Conservation (phyloP, 1,284 basidiomycete genomes). For the Boletus subluridellus region DNA sequence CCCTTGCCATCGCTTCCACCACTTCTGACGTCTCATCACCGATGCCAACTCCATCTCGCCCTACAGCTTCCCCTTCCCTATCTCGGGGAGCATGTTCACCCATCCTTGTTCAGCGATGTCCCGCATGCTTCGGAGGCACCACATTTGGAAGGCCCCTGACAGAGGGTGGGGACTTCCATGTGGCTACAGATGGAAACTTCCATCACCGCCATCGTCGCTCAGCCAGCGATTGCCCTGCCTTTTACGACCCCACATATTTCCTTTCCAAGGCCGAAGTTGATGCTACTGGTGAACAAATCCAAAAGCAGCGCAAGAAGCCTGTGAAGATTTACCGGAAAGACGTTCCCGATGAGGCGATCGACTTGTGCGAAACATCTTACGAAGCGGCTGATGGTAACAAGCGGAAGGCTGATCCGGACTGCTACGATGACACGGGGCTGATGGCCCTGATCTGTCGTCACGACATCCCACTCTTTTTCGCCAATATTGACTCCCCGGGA, state of each 20-base stretch:
- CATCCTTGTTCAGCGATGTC: background rate
- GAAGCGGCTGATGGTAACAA: background rate
- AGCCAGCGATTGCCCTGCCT: background rate
- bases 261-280: background rate
- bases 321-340: background rate
- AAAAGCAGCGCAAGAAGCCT: too few species aligned
- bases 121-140: background rate
- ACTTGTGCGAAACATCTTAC: background rate
- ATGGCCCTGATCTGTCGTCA: too few species aligned
- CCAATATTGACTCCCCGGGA: too few species aligned
- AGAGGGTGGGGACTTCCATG: background rate
- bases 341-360: background rate
- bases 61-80: too few species aligned
- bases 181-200: background rate
- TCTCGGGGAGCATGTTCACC: too few species aligned
- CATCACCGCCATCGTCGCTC: background rate
- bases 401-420: too few species aligned
- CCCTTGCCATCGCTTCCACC: too few species aligned
- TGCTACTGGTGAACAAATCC: background rate
- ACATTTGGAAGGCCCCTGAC: background rate
- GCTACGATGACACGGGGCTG: too few species aligned
- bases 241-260: background rate
- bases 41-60: too few species aligned
- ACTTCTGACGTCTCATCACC: too few species aligned
- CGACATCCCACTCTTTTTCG: too few species aligned